A percentile compares a stretch with the other conserved stretches of the same genome.
phyloP scores from a whole-genome alignment of 1,139 yeast species.

The Kluyveromyces sp. region DNA sequence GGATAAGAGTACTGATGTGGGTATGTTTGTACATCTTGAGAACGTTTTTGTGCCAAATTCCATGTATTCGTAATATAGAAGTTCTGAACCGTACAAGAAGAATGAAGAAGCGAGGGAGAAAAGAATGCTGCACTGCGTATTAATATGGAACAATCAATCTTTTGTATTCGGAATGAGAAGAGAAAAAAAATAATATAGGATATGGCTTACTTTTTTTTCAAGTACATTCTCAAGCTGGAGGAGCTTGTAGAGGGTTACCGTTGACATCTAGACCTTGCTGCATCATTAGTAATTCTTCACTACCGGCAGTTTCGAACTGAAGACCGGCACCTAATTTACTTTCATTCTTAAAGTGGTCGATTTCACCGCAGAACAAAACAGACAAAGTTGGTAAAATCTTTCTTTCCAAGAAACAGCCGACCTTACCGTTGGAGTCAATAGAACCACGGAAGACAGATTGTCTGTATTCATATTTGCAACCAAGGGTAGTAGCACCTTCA shows the following conservation, averaged over 20 bases:
- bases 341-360: conserved; percentile 81
- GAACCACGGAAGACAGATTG: conserved; percentile 95
- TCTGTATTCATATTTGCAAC: conserved; percentile 97
- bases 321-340: conserved; percentile 89
- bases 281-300: conserved; percentile 68
- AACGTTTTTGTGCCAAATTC: too few relatives aligned
- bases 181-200: not conserved
- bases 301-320: conserved; percentile 91
- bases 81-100: too few relatives aligned
- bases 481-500: conserved; percentile 89
- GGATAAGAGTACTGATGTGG: too few relatives aligned
- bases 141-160: too few relatives aligned
- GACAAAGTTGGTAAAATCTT: conserved; percentile 89
- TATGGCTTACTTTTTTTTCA: not conserved
- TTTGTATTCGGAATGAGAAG: too few relatives aligned
- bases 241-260: conserved; percentile 71
- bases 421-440: conserved; percentile 85
- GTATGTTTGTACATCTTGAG: too few relatives aligned
- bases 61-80: too few relatives aligned
- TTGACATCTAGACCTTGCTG: conserved; percentile 82
- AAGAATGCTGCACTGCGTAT: too few relatives aligned
- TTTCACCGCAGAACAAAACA: conserved; percentile 84
- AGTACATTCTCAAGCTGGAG: conserved; percentile 12
- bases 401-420: conserved; percentile 84
- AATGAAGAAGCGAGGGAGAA: too few relatives aligned